Evolutionary conservation across 495 filamentous ascomycete species (phyloP), one percentile per base, ranked within the genome.

Genomic region (Daldinia bambusicola): DNA sequence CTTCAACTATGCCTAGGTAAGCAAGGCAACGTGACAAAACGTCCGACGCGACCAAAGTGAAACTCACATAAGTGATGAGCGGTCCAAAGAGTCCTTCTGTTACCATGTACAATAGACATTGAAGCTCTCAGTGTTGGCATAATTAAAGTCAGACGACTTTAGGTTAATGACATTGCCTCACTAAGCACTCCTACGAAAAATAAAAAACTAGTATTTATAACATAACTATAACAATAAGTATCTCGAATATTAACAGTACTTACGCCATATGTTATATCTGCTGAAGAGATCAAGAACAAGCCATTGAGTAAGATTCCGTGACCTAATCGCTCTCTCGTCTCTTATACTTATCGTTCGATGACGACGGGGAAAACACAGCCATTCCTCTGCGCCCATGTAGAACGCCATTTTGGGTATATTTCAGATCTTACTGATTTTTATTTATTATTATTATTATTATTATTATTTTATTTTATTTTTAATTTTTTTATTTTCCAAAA

Each of bases 21-120:
- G 16, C 50, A 55, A 56, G 50, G 58, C 50, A 50, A 67, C 50
- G 58, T 67, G 64, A 16, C 66, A 37, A 63, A 12, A 20, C n/a
- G 18, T 16, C 16, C 56, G 36, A 12, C 58, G 51, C n/a, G 16
- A 6, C 6, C 22, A 7, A 59, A 4, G 63, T 40, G 30, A 16
- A 0, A 14, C 22, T 18, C 9, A 14, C 26, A 41, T 34, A 52
- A 16, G 20, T 41, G 55, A 52, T 34, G 6, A 18, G 18, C n/a
- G 37, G 18, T 30, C 18, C n/a, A 37, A 4, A 4, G 53, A 22
- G 53, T 26, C 51, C 9, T 59, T 36, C 52, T 32, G 22, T 30
- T 8, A 10, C 20, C 16, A 48, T 6, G 16, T 20, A 48, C 7
- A 48, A 48, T 16, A 7, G 8, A 48, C 13, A 48, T 8, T 48